Conservation (phyloP, 192 early-diverging fungal species). For the Thoreauomyces humboldtii region DNA sequence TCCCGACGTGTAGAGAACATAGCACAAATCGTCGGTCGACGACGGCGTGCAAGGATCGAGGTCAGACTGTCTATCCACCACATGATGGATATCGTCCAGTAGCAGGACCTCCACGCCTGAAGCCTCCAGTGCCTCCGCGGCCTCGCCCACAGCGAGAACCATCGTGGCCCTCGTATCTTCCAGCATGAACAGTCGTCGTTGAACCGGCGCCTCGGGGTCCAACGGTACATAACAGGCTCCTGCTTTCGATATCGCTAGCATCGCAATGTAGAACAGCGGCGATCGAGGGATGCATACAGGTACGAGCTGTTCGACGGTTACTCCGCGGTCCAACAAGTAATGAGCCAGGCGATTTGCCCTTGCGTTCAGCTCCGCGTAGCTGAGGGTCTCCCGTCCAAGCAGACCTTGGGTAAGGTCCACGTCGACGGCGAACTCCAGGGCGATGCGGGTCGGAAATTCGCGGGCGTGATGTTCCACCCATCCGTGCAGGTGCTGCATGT, state of each 20-base stretch:
- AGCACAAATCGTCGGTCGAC: too few relatives aligned
- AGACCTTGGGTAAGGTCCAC: too few relatives aligned
- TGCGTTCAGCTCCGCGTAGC: constrained; percentile 34
- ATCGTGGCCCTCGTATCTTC: constrained; percentile 11
- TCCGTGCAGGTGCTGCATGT: neutral
- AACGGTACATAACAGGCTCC: constrained; percentile 30
- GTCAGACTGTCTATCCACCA: too few relatives aligned
- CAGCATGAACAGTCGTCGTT: constrained; percentile 13
- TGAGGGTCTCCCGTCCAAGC: too few relatives aligned
- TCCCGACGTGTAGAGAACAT: constrained; percentile 23
- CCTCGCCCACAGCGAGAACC: too few relatives aligned
- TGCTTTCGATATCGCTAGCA: constrained; percentile 25
- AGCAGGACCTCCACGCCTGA: too few relatives aligned
- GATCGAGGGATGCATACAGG: constrained; percentile 10
- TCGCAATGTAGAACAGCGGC: constrained; percentile 19
- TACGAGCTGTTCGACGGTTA: constrained; percentile 20
- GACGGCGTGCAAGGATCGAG: too few relatives aligned
- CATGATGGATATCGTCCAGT: too few relatives aligned
- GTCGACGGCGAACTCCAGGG: constrained; percentile 1
- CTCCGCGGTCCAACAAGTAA: constrained; percentile 9
- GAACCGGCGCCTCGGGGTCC: constrained; percentile 19
- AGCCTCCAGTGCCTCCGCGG: too few relatives aligned
- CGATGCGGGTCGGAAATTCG: neutral
- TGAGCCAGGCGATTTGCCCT: constrained; percentile 24
- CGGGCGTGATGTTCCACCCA: neutral